Evolutionary conservation across 2,329 filamentous ascomycete species (phyloP).

Genomic region (Gnomoniopsis sp.): DNA sequence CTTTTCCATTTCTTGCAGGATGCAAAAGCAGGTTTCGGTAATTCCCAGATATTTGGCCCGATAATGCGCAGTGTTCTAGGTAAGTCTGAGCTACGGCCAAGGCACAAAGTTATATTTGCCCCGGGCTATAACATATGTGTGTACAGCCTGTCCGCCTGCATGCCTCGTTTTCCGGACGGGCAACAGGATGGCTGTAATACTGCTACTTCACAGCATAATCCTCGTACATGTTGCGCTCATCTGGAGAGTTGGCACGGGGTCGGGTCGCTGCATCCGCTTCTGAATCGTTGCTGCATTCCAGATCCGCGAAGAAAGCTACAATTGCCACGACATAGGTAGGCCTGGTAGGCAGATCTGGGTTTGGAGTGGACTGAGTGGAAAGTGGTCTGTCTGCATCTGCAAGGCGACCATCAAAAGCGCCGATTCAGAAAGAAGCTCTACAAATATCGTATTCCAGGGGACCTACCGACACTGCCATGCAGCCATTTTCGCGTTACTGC

Average conservation of each 20-base stretch:
- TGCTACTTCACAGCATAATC: too few species aligned
- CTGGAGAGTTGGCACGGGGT: too few species aligned
- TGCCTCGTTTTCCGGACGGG: neutral
- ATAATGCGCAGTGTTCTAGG: neutral
- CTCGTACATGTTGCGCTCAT: too few species aligned
- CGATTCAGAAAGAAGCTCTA: neutral
- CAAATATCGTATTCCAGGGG: conserved; percentile 6
- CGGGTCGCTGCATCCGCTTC: too few species aligned
- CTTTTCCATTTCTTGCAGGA: neutral
- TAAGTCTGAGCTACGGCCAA: neutral
- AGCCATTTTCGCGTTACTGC: neutral
- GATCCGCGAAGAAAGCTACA: neutral
- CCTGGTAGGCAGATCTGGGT: neutral
- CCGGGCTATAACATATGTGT: neutral
- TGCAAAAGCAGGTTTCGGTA: neutral
- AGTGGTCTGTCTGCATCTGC: too few species aligned
- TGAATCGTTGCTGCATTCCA: too few species aligned
- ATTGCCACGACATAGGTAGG: neutral
- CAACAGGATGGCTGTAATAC: neutral
- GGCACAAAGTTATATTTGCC: neutral
- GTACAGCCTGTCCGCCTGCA: too few species aligned
- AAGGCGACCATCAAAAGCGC: neutral
- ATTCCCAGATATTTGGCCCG: neutral
- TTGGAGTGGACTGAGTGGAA: too few species aligned
- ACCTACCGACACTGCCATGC: neutral